Percentiles rank a stretch among this genome's conserved stretches.
Evolutionary conservation across 2,329 filamentous ascomycete genomes (phyloP).

Genomic region (Penicillium occitanis): DNA sequence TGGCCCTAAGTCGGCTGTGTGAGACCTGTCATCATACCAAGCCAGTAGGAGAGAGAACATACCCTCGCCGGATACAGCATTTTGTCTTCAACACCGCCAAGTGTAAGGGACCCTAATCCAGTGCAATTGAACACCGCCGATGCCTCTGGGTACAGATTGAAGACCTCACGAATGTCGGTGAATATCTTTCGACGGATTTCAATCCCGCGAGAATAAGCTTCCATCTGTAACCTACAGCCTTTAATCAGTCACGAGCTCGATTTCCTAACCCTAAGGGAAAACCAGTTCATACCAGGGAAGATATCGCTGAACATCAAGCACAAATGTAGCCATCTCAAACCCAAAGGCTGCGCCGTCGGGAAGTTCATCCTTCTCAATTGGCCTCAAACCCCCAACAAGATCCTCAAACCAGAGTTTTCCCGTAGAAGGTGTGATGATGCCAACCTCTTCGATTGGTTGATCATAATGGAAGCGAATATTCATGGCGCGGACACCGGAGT

Average conservation of each 20-base stretch:
- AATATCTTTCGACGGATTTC: conserved; percentile 20
- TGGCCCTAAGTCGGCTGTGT: conserved; percentile 18
- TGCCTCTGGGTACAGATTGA: conserved; percentile 10
- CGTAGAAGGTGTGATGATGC: conserved; percentile 16
- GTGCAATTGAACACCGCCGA: not conserved
- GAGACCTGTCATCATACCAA: conserved; percentile 12
- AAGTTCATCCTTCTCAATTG: conserved; percentile 19
- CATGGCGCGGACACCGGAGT: conserved; percentile 18
- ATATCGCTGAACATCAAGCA: conserved; percentile 21
- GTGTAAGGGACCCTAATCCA: not conserved
- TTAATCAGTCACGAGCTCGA: not conserved
- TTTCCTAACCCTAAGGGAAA: not conserved
- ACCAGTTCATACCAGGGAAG: conserved; percentile 19
- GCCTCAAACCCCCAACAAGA: conserved; percentile 20
- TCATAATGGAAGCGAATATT: conserved; percentile 21
- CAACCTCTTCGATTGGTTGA: conserved; percentile 15
- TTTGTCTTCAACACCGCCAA: not conserved
- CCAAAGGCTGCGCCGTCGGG: conserved; percentile 18
- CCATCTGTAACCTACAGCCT: conserved; percentile 19
- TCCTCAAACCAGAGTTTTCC: conserved; percentile 20
- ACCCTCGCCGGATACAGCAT: not conserved
- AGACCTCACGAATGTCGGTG: conserved; percentile 20
- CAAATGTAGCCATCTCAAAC: conserved; percentile 21
- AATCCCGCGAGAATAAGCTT: conserved; percentile 19
- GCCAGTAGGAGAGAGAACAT: not conserved